A percentile compares a stretch with the other conserved stretches of the same genome.
These are phyloP conservation scores for Dictyostelium brefeldianum DNA, from an alignment of 78 protist genomes.

Conservation along the genomic window DNA sequence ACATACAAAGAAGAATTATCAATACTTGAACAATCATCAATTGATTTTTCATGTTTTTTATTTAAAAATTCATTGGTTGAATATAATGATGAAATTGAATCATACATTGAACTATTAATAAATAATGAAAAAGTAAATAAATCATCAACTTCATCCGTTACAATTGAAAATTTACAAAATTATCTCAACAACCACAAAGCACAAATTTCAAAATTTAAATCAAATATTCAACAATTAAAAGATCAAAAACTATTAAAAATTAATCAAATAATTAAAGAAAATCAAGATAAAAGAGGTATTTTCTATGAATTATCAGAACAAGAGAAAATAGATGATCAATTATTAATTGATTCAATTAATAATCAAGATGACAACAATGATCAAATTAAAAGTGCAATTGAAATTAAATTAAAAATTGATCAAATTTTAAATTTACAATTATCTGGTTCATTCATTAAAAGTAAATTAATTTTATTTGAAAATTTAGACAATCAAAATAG, in stretches of 20 bases:
- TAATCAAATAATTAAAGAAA: background rate
- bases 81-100: constrained; percentile 8
- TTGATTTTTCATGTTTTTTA: background rate
- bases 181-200: background rate
- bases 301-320: background rate
- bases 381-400: background rate
- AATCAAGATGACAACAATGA: background rate
- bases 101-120: background rate
- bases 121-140: background rate
- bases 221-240: background rate
- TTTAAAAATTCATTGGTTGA: background rate
- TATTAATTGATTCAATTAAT: no score
- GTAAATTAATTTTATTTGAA: background rate
- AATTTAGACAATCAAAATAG: background rate
- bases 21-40: background rate
- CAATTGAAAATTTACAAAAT: background rate
- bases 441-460: background rate
- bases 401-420: constrained; percentile 16
- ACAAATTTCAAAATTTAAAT: background rate
- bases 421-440: constrained; percentile 4
- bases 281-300: background rate
- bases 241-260: background rate
- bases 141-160: background rate
- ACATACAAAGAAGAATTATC: background rate
- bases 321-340: background rate